Conservation (phyloP, 805 yeast species). For the Pichia scutulata region DNA sequence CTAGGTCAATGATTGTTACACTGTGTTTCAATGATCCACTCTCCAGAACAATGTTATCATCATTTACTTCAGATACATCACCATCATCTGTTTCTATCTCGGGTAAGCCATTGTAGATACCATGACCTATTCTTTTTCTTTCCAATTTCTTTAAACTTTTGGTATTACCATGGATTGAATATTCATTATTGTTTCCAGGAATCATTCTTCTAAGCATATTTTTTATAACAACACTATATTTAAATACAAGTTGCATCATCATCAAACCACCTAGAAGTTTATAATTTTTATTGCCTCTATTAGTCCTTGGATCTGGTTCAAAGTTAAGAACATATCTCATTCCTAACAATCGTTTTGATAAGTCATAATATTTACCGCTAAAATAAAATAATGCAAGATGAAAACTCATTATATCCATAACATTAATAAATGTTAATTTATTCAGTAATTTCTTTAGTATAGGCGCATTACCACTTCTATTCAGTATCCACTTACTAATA, state of each 20-base stretch:
- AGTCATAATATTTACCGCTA: conserved; percentile 70
- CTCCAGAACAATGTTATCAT: neutral
- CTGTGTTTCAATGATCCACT: neutral
- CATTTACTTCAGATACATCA: neutral
- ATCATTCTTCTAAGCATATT: neutral
- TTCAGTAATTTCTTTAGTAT: conserved; percentile 13
- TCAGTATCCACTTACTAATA: neutral
- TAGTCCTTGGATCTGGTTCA: conserved; percentile 28
- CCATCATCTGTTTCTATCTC: conserved; percentile 1
- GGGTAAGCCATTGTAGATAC: neutral
- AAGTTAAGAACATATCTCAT: conserved; percentile 73
- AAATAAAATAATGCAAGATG: conserved; percentile 82
- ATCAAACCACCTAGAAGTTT: conserved; percentile 65
- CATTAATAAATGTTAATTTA: conserved; percentile 34
- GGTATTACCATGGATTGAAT: neutral
- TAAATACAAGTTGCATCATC: conserved; percentile 44
- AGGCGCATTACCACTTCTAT: neutral
- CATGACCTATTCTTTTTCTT: neutral
- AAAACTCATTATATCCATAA: conserved; percentile 51
- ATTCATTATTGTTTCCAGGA: neutral
- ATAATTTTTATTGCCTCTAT: conserved; percentile 50
- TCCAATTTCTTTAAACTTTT: neutral
- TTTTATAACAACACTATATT: conserved; percentile 21
- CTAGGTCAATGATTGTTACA: conserved; percentile 37
- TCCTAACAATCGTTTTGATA: conserved; percentile 72